These are phyloP conservation scores for Cladorrhinum sp. DNA, from an alignment of 2,329 filamentous ascomycete genomes.

Conservation along the genomic window DNA sequence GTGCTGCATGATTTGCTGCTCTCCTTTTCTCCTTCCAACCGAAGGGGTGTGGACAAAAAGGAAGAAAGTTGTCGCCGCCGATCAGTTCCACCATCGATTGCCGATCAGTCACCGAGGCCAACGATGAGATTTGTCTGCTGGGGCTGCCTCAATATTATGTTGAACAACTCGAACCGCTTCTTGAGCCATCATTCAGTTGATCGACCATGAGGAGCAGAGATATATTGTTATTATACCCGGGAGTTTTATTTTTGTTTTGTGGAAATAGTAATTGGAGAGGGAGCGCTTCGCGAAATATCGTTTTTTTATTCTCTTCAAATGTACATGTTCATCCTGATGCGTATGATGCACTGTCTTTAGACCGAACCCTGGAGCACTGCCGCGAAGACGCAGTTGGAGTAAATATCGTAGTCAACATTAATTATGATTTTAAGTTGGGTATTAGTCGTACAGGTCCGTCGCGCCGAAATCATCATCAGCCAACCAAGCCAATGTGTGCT, in stretches of 20 bases:
- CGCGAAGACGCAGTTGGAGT: too few relatives aligned
- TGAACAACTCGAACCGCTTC: too few relatives aligned
- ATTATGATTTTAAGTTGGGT: background rate
- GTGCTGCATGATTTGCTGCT: too few relatives aligned
- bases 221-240: background rate
- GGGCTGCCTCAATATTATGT: too few relatives aligned
- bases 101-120: background rate
- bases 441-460: background rate
- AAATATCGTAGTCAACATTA: background rate
- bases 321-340: background rate
- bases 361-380: too few relatives aligned
- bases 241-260: background rate
- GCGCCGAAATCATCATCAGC: background rate
- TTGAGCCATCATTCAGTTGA: too few relatives aligned
- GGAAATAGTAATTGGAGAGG: background rate
- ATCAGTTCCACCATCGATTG: background rate
- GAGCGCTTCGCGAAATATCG: background rate
- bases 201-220: background rate
- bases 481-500: background rate
- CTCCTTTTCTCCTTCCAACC: too few relatives aligned
- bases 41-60: too few relatives aligned
- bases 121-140: background rate
- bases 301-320: background rate
- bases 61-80: background rate
- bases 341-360: too few relatives aligned